These are phyloP conservation scores for Paramecium biaurelia DNA, from an alignment of 73 alveolate genomes.

Conservation along the genomic window DNA sequence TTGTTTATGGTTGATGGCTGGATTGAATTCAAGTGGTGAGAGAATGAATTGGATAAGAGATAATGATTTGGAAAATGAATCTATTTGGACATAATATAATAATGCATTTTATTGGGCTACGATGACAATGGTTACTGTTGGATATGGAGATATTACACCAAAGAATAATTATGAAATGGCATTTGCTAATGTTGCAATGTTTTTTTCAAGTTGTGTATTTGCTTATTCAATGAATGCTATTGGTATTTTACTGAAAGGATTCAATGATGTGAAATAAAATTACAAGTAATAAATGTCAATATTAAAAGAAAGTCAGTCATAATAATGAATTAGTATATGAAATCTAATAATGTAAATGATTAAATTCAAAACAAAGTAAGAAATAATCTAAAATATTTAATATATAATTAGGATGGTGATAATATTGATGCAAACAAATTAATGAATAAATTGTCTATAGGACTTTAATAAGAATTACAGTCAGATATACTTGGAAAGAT, in stretches of 20 bases:
- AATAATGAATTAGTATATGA: slow-evolving; percentile 72
- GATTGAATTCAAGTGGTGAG: neutral
- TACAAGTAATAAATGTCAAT: neutral
- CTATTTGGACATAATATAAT: neutral
- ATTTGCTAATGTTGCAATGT: slow-evolving; percentile 79
- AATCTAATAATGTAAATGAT: slow-evolving; percentile 68
- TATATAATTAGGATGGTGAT: neutral
- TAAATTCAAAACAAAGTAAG: slow-evolving; percentile 71
- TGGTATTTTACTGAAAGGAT: slow-evolving; percentile 1
- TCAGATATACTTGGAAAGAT: neutral
- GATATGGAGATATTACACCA: slow-evolving; percentile 90
- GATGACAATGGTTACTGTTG: slow-evolving; percentile 85
- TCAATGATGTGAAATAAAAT: neutral
- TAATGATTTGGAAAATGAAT: neutral
- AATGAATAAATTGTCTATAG: neutral
- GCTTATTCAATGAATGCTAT: slow-evolving; percentile 61
- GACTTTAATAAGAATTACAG: neutral
- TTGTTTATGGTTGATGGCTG: slow-evolving; percentile 50
- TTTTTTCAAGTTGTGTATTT: slow-evolving; percentile 64
- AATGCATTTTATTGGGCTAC: slow-evolving; percentile 79
- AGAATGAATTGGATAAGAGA: slow-evolving; percentile 6
- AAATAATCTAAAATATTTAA: slow-evolving; percentile 64
- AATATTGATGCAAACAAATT: neutral
- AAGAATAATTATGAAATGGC: slow-evolving; percentile 71
- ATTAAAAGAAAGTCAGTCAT: slow-evolving; percentile 68